Evolutionary conservation across 495 filamentous ascomycete genomes (phyloP), one percentile per base, ranked within the genome.

Genomic region (Cladorrhinum samala): DNA sequence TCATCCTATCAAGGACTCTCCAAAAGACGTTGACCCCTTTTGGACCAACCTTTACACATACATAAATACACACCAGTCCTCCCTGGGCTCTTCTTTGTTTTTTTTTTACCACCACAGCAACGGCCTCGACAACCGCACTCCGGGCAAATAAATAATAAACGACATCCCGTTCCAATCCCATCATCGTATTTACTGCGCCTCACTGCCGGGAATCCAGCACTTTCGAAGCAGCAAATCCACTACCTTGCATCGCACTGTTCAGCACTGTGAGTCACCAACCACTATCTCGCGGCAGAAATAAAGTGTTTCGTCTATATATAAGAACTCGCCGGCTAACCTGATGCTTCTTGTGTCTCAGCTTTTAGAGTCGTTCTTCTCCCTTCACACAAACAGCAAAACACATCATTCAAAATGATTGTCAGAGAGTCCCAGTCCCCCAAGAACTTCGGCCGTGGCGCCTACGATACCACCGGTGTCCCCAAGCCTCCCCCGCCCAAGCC

Each of bases 391-490:
- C 27, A 33, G 11, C 27, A 33, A 33, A 5, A 33, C 27, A 33
- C 27, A 33, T 54, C 56, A 30, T 39, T 45, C 63, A 68, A 49
- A 64, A 80, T 80, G 77, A 69, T 73, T 57, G 66, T 65, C 57
- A 69, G 71, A 69, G 70, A 68, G 52, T 69, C 68, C 25, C 66
- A 67, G 65, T 60, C 57, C 33, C 56, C 64, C 64, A 47, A 64
- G 58, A 79, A 80, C 68, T 77, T 78, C 68, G 77, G 76, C 59
- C 69, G 77, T 19, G 77, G 77, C n/a, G 76, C 76, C 43, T 80
- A 80, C 55, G 77, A 80, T 62, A 78, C 76, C 50, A 80, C 77
- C 24, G 76, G 76, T 39, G 71, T 79, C 9, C 75, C 72, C 25
- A 80, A 80, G 66, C 77, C 77, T 40, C 76, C 76, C 24, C 72